phyloP scores from a whole-genome alignment of 345 rosid species.

The Physaria fendleri region DNA sequence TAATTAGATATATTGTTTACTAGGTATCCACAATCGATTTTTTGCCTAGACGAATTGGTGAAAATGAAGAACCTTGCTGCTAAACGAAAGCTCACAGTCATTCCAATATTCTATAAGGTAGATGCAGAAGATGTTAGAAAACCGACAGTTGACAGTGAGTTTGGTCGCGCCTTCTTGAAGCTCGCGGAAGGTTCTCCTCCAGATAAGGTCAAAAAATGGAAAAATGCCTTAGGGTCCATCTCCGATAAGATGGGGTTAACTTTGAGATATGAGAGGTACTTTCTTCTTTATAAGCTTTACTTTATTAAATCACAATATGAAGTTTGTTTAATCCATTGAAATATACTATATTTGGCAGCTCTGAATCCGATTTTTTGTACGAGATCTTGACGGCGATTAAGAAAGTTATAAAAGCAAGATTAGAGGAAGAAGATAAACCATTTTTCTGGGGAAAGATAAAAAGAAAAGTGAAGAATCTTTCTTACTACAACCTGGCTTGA shows the following conservation, averaged over 20 bases:
- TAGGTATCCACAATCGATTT: neutral
- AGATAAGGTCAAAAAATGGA: neutral
- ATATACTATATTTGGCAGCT: slow-evolving; percentile 7
- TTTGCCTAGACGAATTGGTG: neutral
- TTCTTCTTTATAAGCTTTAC: too few species aligned
- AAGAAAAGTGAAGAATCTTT: too few species aligned
- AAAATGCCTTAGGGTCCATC: neutral
- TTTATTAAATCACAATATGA: neutral
- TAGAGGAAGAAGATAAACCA: neutral
- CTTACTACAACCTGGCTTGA: too few species aligned
- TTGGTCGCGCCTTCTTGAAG: neutral
- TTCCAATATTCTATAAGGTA: neutral
- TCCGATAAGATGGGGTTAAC: neutral
- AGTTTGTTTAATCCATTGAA: neutral
- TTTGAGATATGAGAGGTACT: neutral
- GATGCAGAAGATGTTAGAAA: neutral
- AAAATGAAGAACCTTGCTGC: neutral
- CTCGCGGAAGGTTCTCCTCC: neutral
- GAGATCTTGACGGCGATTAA: neutral
- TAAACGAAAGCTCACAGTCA: neutral
- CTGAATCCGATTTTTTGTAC: slow-evolving; percentile 13
- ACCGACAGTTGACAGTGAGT: neutral
- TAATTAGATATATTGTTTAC: too few species aligned
- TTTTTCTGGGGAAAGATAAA: neutral
- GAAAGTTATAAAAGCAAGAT: neutral